A percentile compares a stretch with the other conserved stretches of the same genome.
phyloP scores from a whole-genome alignment of 192 early-diverging fungal genomes.

The Obelidium mucronatum region DNA sequence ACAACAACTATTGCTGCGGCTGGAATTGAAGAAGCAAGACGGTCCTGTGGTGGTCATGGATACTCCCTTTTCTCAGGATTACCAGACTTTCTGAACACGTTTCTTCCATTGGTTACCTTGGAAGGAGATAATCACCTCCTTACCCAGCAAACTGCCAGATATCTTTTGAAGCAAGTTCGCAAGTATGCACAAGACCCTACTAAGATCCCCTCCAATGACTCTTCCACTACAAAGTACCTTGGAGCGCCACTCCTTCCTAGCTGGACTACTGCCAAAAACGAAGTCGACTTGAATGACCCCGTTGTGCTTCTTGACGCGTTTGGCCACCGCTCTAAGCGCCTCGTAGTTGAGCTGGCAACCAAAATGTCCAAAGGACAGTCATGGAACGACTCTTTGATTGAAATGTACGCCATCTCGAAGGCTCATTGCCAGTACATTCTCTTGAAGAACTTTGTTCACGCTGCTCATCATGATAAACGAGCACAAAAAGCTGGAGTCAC shows the following conservation, averaged over 20 bases:
- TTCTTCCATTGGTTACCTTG: slow-evolving; percentile 90
- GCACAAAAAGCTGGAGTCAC: slow-evolving; percentile 57
- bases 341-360: slow-evolving; percentile 68
- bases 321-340: slow-evolving; percentile 74
- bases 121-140: slow-evolving; percentile 64
- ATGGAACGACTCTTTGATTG: slow-evolving; percentile 81
- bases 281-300: slow-evolving; percentile 63
- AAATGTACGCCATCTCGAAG: slow-evolving; percentile 73
- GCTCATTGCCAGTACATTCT: slow-evolving; percentile 84
- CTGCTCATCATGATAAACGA: slow-evolving; percentile 54
- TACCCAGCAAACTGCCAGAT: slow-evolving; percentile 85
- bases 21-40: slow-evolving; percentile 91
- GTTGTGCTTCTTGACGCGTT: slow-evolving; percentile 73
- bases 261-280: slow-evolving; percentile 20
- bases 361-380: slow-evolving; percentile 69
- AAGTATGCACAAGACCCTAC: slow-evolving; percentile 56
- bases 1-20: slow-evolving; percentile 91
- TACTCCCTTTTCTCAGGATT: slow-evolving; percentile 93
- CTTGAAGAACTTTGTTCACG: slow-evolving; percentile 74
- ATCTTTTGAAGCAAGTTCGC: slow-evolving; percentile 74
- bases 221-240: slow-evolving; percentile 67
- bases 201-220: slow-evolving; percentile 55
- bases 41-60: slow-evolving; percentile 90
- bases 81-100: slow-evolving; percentile 71
- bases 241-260: slow-evolving; percentile 40